These are phyloP conservation scores for Piloderma croceum DNA, from an alignment of 768 basidiomycete genomes.

Conservation along the genomic window DNA sequence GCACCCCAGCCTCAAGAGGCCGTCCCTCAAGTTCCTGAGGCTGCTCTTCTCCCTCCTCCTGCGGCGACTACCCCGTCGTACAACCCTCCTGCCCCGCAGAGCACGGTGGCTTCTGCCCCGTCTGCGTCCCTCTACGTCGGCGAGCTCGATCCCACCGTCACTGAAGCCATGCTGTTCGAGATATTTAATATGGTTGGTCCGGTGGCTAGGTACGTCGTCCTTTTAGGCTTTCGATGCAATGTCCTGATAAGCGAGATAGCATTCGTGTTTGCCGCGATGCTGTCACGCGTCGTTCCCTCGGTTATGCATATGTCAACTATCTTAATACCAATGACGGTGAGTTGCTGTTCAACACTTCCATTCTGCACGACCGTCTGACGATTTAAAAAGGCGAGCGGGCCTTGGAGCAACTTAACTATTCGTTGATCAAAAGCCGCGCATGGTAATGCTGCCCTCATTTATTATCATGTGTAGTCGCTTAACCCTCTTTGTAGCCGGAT, in stretches of 20 bases:
- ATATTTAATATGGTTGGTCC: conserved; percentile 99
- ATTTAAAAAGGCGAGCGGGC: conserved; percentile 98
- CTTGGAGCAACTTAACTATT: conserved; percentile 98
- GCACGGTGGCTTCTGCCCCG: conserved; percentile 57
- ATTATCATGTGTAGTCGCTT: conserved; percentile 7
- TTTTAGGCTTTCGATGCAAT: conserved; percentile 1
- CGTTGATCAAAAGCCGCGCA: conserved; percentile 94
- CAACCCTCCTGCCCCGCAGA: conserved; percentile 41
- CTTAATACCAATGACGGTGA: conserved; percentile 89
- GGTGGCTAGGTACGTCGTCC: conserved; percentile 75
- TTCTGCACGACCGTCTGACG: conserved; percentile 8
- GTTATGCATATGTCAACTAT: conserved; percentile 99
- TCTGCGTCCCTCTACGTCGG: conserved; percentile 98
- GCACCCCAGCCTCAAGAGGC: conserved; percentile 49
- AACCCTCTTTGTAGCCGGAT: conserved; percentile 64
- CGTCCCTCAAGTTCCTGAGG: conserved; percentile 40
- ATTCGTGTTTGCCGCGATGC: conserved; percentile 99
- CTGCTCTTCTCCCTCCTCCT: conserved; percentile 43
- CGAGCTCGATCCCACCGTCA: conserved; percentile 95
- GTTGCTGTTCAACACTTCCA: conserved; percentile 17
- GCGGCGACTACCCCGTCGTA: conserved; percentile 55
- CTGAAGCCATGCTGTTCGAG: conserved; percentile 99
- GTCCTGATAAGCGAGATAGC: conserved; percentile 32
- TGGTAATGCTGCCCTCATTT: conserved; percentile 51
- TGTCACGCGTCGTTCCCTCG: conserved; percentile 97